Base-by-base conservation (phyloP, 2,329 filamentous ascomycete species). In the Fusarium armeniacum region DNA sequence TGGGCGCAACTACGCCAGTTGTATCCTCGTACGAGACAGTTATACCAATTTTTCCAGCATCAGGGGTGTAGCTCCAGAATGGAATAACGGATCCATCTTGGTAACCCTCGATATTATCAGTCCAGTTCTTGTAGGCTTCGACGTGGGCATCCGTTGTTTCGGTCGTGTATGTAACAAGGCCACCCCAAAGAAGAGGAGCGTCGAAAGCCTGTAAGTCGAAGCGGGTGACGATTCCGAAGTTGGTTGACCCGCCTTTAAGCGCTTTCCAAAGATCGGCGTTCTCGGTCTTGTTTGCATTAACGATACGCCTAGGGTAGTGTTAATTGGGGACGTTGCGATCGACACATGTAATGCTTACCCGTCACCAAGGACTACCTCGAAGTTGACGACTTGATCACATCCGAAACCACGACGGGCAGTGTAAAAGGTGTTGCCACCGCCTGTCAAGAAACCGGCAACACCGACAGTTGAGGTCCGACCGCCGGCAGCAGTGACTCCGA, bases 361-460 rank as follows among this genome's bases (percentile, higher is more conserved):
- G 2, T 62, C 40, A 2, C 33, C 41, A 7, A 82, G 81, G 2
- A 87, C 78, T 2, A 85, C 78, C 53, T 78, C 79, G 61, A 83
- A 83, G 47, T 78, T 79, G 36, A 77, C 60, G 3, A 85, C 78
- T 35, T 80, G 82, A 58, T 84, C 84, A 52, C 81, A 83, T 8
- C 60, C 66, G 18, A 73, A 58, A 4, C 71, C 71, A 11, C 58
- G 55, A 12, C 62, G 59, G 22, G 57, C 62, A 20, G 62, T 68
- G 28, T 60, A 70, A 44, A 67, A 65, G 15, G 60, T 69, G 54
- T 75, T 61, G 18, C 71, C 67, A 35, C 71, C 76, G 3, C 76
- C 76, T 8, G 75, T 73, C 16, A 75, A 63, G 24, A 77, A 73
- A 1, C 77, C 77, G 3, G 69, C 73, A 9, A 78, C 76, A 15